phyloP scores from a whole-genome alignment of 345 rosid genomes.

The Citropsis articulata region DNA sequence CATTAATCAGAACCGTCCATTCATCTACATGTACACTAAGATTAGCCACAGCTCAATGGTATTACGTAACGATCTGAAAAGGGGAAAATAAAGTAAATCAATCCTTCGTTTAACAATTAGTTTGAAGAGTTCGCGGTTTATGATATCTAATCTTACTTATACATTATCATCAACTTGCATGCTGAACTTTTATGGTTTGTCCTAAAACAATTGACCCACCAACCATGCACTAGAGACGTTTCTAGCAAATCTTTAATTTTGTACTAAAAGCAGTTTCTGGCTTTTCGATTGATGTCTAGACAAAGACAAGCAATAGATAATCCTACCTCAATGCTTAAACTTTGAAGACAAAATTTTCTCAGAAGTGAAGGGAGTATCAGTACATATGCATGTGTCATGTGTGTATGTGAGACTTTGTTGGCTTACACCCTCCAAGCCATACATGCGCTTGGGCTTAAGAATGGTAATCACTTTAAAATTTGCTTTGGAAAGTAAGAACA shows the following conservation, averaged over 20 bases:
- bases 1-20: conserved; percentile 24
- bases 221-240: not conserved
- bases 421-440: not conserved
- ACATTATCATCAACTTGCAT: not conserved
- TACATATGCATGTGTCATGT: too few species aligned
- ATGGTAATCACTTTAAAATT: not conserved
- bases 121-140: not conserved
- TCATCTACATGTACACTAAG: not conserved
- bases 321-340: not conserved
- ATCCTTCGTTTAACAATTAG: not conserved
- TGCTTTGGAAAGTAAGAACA: not conserved
- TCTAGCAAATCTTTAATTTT: not conserved
- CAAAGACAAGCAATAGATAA: not conserved
- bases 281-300: not conserved
- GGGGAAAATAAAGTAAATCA: not conserved
- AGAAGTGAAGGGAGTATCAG: not conserved
- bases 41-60: conserved; percentile 2
- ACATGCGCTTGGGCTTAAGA: not conserved
- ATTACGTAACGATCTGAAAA: not conserved
- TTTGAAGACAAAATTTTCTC: not conserved
- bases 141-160: not conserved
- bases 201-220: conserved; percentile 1
- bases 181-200: not conserved
- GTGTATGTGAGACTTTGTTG: not conserved
- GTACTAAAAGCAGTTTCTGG: not conserved